Conservation (phyloP, 495 filamentous ascomycete genomes). For the Bryoglossum gracile region DNA sequence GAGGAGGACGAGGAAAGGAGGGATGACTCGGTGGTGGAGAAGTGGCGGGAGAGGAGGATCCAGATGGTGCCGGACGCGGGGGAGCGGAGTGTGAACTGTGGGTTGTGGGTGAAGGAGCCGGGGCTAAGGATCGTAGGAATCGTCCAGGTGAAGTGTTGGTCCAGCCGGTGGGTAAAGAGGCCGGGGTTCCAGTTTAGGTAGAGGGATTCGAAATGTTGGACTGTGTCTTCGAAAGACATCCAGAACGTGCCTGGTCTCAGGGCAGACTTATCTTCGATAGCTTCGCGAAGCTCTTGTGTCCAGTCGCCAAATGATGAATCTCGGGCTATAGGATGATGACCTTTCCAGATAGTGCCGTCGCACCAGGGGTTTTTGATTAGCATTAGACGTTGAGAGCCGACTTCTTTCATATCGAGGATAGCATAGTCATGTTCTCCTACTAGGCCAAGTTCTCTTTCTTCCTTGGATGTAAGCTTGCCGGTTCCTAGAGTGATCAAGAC, state of each 20-base stretch:
- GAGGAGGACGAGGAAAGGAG: conserved; percentile 78
- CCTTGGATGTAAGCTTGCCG: conserved; percentile 61
- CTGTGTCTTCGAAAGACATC: conserved; percentile 78
- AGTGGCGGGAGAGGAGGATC: conserved; percentile 81
- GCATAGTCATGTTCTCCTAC: conserved; percentile 92
- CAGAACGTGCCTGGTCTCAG: conserved; percentile 70
- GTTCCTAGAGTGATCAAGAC: conserved; percentile 88
- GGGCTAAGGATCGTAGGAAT: conserved; percentile 50
- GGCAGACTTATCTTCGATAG: conserved; percentile 3
- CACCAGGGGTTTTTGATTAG: conserved; percentile 97
- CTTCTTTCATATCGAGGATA: conserved; percentile 69
- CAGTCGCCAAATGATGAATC: background rate
- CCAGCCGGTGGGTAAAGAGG: conserved; percentile 71
- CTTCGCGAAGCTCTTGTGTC: conserved; percentile 13
- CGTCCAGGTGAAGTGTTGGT: conserved; percentile 87
- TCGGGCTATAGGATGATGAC: conserved; percentile 16
- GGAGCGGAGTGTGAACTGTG: conserved; percentile 69
- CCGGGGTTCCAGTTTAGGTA: conserved; percentile 97
- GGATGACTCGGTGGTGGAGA: conserved; percentile 46
- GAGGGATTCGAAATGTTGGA: conserved; percentile 87
- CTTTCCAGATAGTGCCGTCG: conserved; percentile 65
- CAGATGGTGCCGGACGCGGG: conserved; percentile 57
- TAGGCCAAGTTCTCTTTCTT: conserved; percentile 75
- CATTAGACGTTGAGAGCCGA: conserved; percentile 54
- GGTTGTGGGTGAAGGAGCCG: conserved; percentile 67